phyloP scores from a whole-genome alignment of 192 early-diverging fungal genomes.

The Geosiphon pyriformis region DNA sequence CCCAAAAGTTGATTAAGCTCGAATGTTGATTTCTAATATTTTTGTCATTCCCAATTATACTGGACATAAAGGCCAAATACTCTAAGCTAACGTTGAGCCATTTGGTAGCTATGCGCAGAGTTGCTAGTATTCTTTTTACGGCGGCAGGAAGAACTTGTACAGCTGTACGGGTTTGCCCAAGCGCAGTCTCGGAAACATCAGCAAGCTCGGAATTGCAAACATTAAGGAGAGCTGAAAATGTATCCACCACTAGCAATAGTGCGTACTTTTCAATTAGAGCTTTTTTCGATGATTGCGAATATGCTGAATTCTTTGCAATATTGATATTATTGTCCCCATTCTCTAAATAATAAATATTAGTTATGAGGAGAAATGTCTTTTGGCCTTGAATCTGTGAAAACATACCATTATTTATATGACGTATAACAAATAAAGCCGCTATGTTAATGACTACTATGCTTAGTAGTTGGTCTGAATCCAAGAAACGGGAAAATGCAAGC shows the following conservation, averaged over 20 bases:
- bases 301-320: neutral
- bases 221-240: constrained; percentile 19
- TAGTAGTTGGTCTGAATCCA: constrained; percentile 24
- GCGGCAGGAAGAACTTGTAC: constrained; percentile 22
- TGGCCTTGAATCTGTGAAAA: neutral
- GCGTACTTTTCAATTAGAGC: constrained; percentile 23
- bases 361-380: neutral
- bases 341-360: neutral
- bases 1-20: constrained; percentile 19
- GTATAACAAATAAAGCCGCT: constrained; percentile 14
- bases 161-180: neutral
- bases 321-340: neutral
- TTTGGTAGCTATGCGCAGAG: constrained; percentile 22
- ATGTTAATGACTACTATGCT: constrained; percentile 25
- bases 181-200: neutral
- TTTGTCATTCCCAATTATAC: constrained; percentile 4
- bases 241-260: constrained; percentile 10
- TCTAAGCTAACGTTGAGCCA: constrained; percentile 20
- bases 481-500: neutral
- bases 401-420: constrained; percentile 17
- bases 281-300: constrained; percentile 18
- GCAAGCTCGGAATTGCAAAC: constrained; percentile 19
- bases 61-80: constrained; percentile 10
- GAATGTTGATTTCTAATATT: constrained; percentile 2
- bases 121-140: constrained; percentile 24